These are phyloP conservation scores for Yarrowia sp. DNA, from an alignment of 805 yeast genomes.

Conservation along the genomic window DNA sequence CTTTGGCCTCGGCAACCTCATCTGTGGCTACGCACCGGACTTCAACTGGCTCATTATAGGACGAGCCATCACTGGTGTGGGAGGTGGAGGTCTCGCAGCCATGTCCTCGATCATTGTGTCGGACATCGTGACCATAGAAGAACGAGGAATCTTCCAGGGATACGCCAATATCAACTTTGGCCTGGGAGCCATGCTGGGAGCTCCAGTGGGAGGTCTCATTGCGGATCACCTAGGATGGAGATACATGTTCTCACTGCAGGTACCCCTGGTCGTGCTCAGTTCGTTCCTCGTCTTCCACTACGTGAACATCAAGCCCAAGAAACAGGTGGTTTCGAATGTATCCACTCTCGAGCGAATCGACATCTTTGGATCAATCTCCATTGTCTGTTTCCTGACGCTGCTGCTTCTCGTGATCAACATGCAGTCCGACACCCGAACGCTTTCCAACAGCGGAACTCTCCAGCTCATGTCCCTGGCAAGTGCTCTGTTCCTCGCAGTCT, in stretches of 20 bases:
- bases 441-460: conserved; percentile 54
- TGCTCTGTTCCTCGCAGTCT: conserved; percentile 46
- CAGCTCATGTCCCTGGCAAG: conserved; percentile 56
- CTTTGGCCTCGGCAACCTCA: conserved; percentile 58
- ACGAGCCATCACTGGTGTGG: conserved; percentile 81
- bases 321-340: conserved; percentile 47
- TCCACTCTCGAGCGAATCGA: conserved; percentile 56
- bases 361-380: conserved; percentile 56
- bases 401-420: conserved; percentile 59
- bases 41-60: conserved; percentile 71
- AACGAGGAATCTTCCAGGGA: conserved; percentile 85
- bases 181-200: conserved; percentile 79
- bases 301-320: conserved; percentile 51
- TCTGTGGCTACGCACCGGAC: conserved; percentile 61
- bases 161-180: conserved; percentile 78
- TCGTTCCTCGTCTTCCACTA: conserved; percentile 47
- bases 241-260: conserved; percentile 53
- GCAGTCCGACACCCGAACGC: conserved; percentile 64
- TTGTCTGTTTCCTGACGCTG: conserved; percentile 55
- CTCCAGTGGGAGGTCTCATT: conserved; percentile 61
- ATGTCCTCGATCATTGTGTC: conserved; percentile 78
- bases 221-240: conserved; percentile 70
- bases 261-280: conserved; percentile 53
- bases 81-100: conserved; percentile 86
- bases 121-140: conserved; percentile 76